These are phyloP conservation scores for Triglochin maritima DNA, from an alignment of 106 monocot species.

Conservation along the genomic window DNA sequence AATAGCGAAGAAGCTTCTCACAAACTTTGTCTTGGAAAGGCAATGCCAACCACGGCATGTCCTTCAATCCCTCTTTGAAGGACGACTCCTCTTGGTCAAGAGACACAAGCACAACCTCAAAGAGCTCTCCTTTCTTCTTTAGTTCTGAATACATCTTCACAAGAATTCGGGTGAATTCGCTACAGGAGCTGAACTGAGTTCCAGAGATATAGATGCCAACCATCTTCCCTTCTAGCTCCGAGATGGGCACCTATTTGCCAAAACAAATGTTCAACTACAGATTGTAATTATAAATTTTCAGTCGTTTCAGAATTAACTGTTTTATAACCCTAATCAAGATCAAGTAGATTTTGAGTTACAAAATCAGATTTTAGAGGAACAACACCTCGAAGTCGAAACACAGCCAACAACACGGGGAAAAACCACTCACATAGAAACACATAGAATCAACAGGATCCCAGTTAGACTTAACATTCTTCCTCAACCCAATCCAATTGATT, in stretches of 20 bases:
- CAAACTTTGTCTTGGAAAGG: constrained; percentile 47
- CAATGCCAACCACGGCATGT: constrained; percentile 64
- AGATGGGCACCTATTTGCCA: constrained; percentile 45
- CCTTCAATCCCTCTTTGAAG: constrained; percentile 17
- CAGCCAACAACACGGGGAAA: not conserved
- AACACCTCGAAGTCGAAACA: not conserved
- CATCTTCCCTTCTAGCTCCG: constrained; percentile 63
- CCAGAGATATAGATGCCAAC: constrained; percentile 46
- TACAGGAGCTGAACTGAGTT: constrained; percentile 13
- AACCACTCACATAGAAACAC: not conserved
- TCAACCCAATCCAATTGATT: no score
- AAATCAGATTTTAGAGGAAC: no score
- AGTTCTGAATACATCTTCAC: constrained; percentile 36
- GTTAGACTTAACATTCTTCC: no score
- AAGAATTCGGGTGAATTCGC: constrained; percentile 35
- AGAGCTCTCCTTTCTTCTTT: constrained; percentile 44
- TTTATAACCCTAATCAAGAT: no score
- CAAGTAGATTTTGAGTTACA: no score
- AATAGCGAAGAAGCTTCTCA: constrained; percentile 45
- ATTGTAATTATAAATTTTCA: no score
- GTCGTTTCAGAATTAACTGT: no score
- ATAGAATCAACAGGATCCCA: no score
- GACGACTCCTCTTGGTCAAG: constrained; percentile 39
- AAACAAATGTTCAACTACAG: no score
- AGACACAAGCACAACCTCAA: constrained; percentile 52